Conservation (phyloP, 2,329 filamentous ascomycete genomes). For the Penicillium italicum region DNA sequence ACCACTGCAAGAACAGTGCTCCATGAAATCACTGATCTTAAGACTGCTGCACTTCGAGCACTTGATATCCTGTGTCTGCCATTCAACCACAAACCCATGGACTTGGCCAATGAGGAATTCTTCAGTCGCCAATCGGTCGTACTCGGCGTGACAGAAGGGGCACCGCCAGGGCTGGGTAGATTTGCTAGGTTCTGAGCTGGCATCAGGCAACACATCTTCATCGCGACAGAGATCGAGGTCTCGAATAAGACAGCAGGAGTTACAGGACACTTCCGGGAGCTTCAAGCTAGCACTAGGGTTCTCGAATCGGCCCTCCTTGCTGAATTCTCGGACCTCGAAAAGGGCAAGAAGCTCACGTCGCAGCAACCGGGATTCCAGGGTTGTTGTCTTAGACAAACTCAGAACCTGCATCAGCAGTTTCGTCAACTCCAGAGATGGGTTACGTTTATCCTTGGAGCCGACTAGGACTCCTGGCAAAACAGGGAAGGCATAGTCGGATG, state of each 20-base stretch:
- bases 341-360: slow-evolving; percentile 84
- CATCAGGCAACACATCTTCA: slow-evolving; percentile 66
- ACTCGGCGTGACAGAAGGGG: slow-evolving; percentile 68
- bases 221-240: slow-evolving; percentile 93
- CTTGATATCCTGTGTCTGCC: slow-evolving; percentile 86
- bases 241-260: slow-evolving; percentile 82
- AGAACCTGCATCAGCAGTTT: slow-evolving; percentile 92
- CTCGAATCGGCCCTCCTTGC: slow-evolving; percentile 76
- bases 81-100: slow-evolving; percentile 70
- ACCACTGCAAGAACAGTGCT: slow-evolving; percentile 91
- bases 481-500: slow-evolving; percentile 82
- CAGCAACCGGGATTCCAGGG: slow-evolving; percentile 79
- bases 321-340: slow-evolving; percentile 94
- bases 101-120: slow-evolving; percentile 75
- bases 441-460: slow-evolving; percentile 52
- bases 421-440: slow-evolving; percentile 83
- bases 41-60: slow-evolving; percentile 67
- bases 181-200: slow-evolving; percentile 29
- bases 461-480: slow-evolving; percentile 55
- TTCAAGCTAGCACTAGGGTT: slow-evolving; percentile 77
- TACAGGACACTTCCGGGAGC: slow-evolving; percentile 74
- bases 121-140: slow-evolving; percentile 76
- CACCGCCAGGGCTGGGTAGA: slow-evolving; percentile 65
- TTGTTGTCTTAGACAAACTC: slow-evolving; percentile 83
- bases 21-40: slow-evolving; percentile 88